Conservation (phyloP, 164 flowering plant genomes). For the Cinnamomum chago region DNA sequence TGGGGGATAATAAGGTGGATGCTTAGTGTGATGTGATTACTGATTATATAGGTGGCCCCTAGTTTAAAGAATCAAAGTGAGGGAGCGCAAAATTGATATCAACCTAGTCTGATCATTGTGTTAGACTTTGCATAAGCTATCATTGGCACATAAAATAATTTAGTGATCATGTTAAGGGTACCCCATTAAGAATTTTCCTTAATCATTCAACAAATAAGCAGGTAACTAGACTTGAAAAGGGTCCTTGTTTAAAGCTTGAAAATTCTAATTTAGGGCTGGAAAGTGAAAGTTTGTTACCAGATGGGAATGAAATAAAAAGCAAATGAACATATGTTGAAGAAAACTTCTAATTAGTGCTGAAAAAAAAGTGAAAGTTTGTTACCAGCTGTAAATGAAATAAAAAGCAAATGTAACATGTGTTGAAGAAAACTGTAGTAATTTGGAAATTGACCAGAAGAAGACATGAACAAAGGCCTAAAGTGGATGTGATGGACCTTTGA, state of each 20-base stretch:
- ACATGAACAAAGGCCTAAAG: neutral
- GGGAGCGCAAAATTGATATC: too few relatives aligned
- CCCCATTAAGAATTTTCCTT: neutral
- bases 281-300: neutral
- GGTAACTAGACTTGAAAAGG: too few relatives aligned
- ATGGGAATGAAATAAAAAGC: neutral
- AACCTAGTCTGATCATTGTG: too few relatives aligned
- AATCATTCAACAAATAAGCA: neutral
- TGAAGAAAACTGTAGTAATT: neutral
- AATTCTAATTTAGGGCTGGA: neutral
- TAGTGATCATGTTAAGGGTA: neutral
- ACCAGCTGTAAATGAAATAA: neutral
- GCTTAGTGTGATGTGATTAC: too few relatives aligned
- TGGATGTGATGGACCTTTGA: conserved; percentile 4
- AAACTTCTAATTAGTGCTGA: neutral
- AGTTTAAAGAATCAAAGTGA: too few relatives aligned
- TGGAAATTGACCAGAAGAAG: neutral
- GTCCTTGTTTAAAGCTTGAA: neutral
- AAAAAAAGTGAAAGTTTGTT: neutral
- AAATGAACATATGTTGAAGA: too few relatives aligned
- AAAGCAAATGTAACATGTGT: neutral
- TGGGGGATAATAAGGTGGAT: too few relatives aligned
- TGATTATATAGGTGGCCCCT: too few relatives aligned
- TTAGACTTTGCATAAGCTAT: neutral
- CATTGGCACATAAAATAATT: neutral